Conservation (phyloP, 192 early-diverging fungal species). For the Chytriomyces sp. region DNA sequence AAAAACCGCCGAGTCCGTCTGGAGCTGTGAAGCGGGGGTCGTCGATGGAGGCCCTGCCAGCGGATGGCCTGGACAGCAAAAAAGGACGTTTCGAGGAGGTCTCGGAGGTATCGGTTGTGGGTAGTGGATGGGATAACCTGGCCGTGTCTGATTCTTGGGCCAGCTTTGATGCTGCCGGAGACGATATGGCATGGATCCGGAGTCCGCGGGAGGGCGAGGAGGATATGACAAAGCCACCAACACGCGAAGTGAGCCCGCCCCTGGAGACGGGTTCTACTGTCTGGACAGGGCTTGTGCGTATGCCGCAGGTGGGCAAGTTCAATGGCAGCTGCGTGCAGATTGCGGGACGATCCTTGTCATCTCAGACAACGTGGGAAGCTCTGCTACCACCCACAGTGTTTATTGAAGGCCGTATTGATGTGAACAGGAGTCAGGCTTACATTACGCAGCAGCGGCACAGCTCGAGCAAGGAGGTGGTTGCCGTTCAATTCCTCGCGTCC, state of each 20-base stretch:
- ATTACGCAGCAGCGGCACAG: constrained; percentile 54
- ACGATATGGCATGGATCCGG: constrained; percentile 13
- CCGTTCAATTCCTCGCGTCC: constrained; percentile 58
- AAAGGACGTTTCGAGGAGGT: constrained; percentile 9
- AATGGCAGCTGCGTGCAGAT: constrained; percentile 59
- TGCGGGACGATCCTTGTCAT: constrained; percentile 52
- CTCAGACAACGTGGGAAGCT: constrained; percentile 55
- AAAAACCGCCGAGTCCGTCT: not conserved
- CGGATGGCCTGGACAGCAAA: not conserved
- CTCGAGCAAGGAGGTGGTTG: constrained; percentile 60
- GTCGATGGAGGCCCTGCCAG: not conserved
- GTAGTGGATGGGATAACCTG: constrained; percentile 12
- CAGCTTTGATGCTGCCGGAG: not conserved
- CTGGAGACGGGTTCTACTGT: constrained; percentile 29
- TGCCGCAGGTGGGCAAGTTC: constrained; percentile 69
- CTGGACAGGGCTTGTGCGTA: constrained; percentile 67
- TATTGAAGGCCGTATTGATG: constrained; percentile 69
- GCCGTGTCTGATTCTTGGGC: constrained; percentile 11
- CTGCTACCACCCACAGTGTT: constrained; percentile 58
- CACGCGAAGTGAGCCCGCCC: constrained; percentile 32
- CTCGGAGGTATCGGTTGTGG: not conserved
- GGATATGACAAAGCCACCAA: not conserved
- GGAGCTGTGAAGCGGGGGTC: not conserved
- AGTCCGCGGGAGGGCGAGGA: not conserved
- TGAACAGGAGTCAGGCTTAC: constrained; percentile 55